A percentile compares a stretch with the other conserved stretches of the same genome.
These are phyloP conservation scores for Suillus spraguei DNA, from an alignment of 768 basidiomycete species.

Conservation along the genomic window DNA sequence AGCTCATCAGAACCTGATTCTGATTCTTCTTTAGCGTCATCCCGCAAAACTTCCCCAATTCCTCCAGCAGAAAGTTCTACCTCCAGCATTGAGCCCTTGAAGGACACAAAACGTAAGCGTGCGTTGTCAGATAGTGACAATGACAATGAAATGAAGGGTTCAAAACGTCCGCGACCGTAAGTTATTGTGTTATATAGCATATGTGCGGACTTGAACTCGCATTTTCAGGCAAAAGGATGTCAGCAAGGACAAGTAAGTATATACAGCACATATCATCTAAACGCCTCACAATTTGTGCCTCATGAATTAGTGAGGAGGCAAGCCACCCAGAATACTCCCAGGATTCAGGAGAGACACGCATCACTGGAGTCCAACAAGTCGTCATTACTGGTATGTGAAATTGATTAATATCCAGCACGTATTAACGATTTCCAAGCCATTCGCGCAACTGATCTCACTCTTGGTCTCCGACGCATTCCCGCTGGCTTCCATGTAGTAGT, in stretches of 20 bases:
- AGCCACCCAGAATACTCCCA: not conserved
- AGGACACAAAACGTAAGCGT: not conserved
- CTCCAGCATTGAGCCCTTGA: not conserved
- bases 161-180: not conserved
- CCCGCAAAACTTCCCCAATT: not conserved
- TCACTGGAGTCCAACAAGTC: not conserved
- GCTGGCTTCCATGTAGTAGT: constrained; percentile 15
- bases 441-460: constrained; percentile 12
- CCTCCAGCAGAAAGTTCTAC: not conserved
- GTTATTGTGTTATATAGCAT: not conserved
- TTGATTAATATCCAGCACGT: not conserved
- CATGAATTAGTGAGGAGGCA: not conserved
- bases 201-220: not conserved
- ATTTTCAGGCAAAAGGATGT: not conserved
- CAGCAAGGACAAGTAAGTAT: not conserved
- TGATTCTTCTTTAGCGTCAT: not conserved
- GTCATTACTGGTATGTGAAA: not conserved
- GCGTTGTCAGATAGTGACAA: not conserved
- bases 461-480: constrained; percentile 12
- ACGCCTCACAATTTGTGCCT: not conserved
- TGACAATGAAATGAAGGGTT: not conserved
- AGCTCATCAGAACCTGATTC: not conserved
- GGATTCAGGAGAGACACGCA: not conserved
- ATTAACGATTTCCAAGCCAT: constrained; percentile 11
- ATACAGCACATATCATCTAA: not conserved